These are phyloP conservation scores for Tetracentron sinense DNA, from an alignment of 164 flowering plant genomes.

Conservation along the genomic window DNA sequence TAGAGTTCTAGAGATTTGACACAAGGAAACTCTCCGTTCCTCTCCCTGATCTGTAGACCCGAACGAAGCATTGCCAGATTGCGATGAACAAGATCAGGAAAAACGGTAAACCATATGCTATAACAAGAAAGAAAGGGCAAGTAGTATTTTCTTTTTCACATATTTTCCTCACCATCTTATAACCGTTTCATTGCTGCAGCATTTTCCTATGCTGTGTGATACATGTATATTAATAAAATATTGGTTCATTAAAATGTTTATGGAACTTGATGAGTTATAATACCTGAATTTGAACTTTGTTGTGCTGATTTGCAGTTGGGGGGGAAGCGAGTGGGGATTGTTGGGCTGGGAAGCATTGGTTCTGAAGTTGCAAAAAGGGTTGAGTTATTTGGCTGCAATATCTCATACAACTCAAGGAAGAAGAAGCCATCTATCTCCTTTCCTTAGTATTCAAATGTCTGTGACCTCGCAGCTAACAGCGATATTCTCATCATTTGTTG, in stretches of 20 bases:
- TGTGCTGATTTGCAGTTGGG: conserved; percentile 30
- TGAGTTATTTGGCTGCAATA: conserved; percentile 35
- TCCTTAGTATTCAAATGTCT: conserved; percentile 25
- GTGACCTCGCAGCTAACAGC: conserved; percentile 35
- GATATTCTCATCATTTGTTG: no score
- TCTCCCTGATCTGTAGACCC: no score
- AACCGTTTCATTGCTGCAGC: background rate
- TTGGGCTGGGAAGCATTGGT: conserved; percentile 50
- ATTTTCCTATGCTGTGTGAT: background rate
- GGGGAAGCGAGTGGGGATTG: conserved; percentile 42
- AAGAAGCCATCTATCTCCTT: conserved; percentile 29
- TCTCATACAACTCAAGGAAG: conserved; percentile 38
- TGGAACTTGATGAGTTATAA: background rate
- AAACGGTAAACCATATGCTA: no score
- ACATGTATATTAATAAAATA: background rate
- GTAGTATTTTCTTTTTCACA: no score
- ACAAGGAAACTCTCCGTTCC: no score
- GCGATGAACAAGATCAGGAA: no score
- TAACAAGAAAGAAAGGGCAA: no score
- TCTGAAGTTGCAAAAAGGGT: conserved; percentile 38
- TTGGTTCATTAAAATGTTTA: background rate
- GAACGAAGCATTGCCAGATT: no score
- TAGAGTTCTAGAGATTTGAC: no score
- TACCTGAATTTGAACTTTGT: background rate
- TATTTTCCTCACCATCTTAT: no score